Conservation (phyloP, 140 eudicot genomes). For the Bidens hawaiensis region DNA sequence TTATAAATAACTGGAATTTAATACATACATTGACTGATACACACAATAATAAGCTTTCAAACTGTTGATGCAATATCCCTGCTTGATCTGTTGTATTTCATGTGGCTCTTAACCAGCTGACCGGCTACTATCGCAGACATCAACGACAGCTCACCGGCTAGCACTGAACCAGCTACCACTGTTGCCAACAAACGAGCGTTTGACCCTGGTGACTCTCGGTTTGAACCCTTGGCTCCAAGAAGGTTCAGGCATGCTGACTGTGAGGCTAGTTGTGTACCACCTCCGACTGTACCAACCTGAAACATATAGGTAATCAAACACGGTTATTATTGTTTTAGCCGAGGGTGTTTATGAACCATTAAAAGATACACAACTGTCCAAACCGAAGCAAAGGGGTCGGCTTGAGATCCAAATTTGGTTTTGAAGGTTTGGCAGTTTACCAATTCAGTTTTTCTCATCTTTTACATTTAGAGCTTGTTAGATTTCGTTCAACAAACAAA, state of each 20-base stretch:
- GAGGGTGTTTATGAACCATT: background rate
- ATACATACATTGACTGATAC: constrained; percentile 27
- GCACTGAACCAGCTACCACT: constrained; percentile 69
- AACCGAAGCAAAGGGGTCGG: too few relatives aligned
- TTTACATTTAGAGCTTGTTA: too few relatives aligned
- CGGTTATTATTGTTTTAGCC: background rate
- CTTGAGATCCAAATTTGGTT: too few relatives aligned
- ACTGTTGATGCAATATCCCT: constrained; percentile 41
- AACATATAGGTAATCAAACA: background rate
- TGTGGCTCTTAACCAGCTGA: constrained; percentile 75
- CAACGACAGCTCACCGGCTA: constrained; percentile 76
- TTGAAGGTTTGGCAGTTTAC: too few relatives aligned
- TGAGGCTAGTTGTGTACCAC: constrained; percentile 77
- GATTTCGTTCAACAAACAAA: too few relatives aligned
- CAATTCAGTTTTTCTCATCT: too few relatives aligned
- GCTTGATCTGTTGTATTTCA: constrained; percentile 81
- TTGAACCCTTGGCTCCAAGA: constrained; percentile 70
- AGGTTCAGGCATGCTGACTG: constrained; percentile 80
- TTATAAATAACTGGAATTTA: constrained; percentile 4
- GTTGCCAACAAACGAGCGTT: constrained; percentile 59
- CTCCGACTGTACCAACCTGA: constrained; percentile 83
- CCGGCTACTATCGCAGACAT: constrained; percentile 87
- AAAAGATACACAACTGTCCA: too few relatives aligned
- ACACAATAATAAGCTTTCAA: constrained; percentile 24
- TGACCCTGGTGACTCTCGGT: constrained; percentile 60